Evolutionary conservation across 2,329 filamentous ascomycete species (phyloP).

Genomic region (Claviceps humidiphila): DNA sequence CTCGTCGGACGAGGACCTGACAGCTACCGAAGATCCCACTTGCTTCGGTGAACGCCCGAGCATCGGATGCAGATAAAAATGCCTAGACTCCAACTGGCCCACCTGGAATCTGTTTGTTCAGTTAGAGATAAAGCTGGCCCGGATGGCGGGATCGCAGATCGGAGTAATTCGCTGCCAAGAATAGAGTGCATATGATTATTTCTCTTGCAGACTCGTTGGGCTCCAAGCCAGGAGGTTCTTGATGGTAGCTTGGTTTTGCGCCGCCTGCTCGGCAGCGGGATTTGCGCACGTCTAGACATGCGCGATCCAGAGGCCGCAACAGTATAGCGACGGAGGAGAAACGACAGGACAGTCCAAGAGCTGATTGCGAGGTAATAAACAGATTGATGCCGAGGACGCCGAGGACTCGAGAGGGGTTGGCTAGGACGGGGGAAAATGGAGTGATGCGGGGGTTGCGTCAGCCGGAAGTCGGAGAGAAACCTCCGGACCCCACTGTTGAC

Average conservation of each 20-base stretch:
- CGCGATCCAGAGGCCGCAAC: background rate
- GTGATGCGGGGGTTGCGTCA: no score
- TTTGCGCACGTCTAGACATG: slow-evolving; percentile 71
- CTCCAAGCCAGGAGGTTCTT: slow-evolving; percentile 93
- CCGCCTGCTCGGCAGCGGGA: slow-evolving; percentile 72
- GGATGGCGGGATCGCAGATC: background rate
- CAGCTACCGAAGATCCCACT: slow-evolving; percentile 54
- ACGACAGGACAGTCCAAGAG: background rate
- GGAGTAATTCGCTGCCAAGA: background rate
- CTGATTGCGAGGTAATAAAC: background rate
- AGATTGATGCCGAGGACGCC: background rate
- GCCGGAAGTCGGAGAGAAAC: background rate
- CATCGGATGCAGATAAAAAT: slow-evolving; percentile 97
- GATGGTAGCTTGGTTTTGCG: slow-evolving; percentile 86
- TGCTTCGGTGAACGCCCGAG: slow-evolving; percentile 94
- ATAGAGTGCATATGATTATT: slow-evolving; percentile 67
- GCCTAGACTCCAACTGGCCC: slow-evolving; percentile 97
- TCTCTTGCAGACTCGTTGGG: slow-evolving; percentile 95
- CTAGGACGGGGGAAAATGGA: background rate
- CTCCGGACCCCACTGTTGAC: no score
- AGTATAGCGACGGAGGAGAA: slow-evolving; percentile 7
- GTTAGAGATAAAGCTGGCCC: background rate
- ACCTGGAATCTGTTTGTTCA: slow-evolving; percentile 64
- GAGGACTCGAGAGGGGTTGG: background rate
- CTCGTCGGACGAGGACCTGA: no score